A percentile compares a stretch with the other conserved stretches of the same genome.
phyloP scores from a whole-genome alignment of 1,284 basidiomycete species.

The Cerioporus squamosus region DNA sequence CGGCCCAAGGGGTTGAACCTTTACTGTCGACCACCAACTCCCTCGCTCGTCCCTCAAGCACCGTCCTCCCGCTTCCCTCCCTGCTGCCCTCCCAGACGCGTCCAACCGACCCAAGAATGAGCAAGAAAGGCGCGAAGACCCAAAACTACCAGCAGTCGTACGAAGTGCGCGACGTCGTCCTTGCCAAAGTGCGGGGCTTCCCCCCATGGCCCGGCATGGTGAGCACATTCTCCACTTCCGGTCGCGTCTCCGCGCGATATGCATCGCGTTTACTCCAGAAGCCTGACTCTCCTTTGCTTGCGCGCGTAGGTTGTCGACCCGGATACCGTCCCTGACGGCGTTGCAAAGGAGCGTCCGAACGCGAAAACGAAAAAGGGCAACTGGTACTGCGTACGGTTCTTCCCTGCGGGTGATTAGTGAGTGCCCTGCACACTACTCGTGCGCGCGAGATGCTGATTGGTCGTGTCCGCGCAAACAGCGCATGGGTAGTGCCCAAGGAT shows the following conservation, averaged over 20 bases:
- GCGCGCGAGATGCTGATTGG: slow-evolving; percentile 16
- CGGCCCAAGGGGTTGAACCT: slow-evolving; percentile 29
- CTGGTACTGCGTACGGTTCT: slow-evolving; percentile 86
- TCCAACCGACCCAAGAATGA: slow-evolving; percentile 42
- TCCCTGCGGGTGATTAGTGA: slow-evolving; percentile 91
- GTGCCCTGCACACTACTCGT: slow-evolving; percentile 38
- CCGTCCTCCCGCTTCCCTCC: slow-evolving; percentile 9
- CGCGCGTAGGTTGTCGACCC: slow-evolving; percentile 74
- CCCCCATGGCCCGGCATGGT: slow-evolving; percentile 94
- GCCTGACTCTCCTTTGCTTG: slow-evolving; percentile 8
- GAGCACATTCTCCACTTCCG: slow-evolving; percentile 35
- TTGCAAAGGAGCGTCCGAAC: slow-evolving; percentile 70
- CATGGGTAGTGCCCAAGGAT: slow-evolving; percentile 87
- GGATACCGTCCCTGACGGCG: slow-evolving; percentile 58
- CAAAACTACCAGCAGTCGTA: slow-evolving; percentile 50
- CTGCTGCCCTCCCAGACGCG: slow-evolving; percentile 13
- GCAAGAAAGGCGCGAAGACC: slow-evolving; percentile 60
- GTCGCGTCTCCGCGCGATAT: slow-evolving; percentile 21
- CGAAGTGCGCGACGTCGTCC: slow-evolving; percentile 79
- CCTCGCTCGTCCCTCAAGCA: slow-evolving; percentile 18
- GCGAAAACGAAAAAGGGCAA: slow-evolving; percentile 63
- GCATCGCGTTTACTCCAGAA: background rate
- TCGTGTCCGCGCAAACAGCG: slow-evolving; percentile 47
- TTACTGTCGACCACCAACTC: slow-evolving; percentile 33
- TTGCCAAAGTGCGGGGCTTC: slow-evolving; percentile 92